phyloP scores from a whole-genome alignment of 2,329 filamentous ascomycete genomes.

The Penicillium nordicum region DNA sequence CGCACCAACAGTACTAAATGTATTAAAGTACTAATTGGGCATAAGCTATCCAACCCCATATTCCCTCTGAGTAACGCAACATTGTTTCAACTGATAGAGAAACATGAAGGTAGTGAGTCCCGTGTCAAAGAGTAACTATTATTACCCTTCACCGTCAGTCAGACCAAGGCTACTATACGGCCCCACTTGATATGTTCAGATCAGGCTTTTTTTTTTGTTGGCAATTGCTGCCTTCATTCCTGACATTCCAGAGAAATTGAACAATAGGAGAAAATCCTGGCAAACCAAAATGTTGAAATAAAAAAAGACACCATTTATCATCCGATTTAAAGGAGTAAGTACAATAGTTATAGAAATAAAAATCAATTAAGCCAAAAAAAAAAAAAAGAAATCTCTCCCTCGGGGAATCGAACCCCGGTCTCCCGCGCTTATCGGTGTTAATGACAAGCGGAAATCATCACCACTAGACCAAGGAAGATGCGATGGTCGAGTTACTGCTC shows the following conservation, averaged over 20 bases:
- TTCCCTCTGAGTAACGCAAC: neutral
- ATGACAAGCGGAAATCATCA: conserved; percentile 43
- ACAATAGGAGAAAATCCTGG: neutral
- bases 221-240: neutral
- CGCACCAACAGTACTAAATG: neutral
- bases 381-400: conserved; percentile 32
- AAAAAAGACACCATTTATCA: neutral
- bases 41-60: neutral
- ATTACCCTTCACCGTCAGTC: conserved; percentile 51
- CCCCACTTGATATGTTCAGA: neutral
- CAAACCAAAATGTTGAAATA: too few species aligned
- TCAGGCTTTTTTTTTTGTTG: neutral
- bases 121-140: conserved; percentile 37
- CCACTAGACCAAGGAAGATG: conserved; percentile 39
- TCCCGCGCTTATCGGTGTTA: conserved; percentile 33
- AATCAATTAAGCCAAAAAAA: conserved; percentile 16
- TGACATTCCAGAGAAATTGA: neutral
- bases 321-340: neutral
- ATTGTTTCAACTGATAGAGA: conserved; percentile 44
- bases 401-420: conserved; percentile 40
- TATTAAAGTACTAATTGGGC: neutral
- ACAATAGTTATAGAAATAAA: neutral
- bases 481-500: conserved; percentile 23
- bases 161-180: conserved; percentile 43
- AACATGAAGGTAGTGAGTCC: conserved; percentile 43